Evolutionary conservation across 331 rosid species (phyloP).

Genomic region (Malus hybrid): DNA sequence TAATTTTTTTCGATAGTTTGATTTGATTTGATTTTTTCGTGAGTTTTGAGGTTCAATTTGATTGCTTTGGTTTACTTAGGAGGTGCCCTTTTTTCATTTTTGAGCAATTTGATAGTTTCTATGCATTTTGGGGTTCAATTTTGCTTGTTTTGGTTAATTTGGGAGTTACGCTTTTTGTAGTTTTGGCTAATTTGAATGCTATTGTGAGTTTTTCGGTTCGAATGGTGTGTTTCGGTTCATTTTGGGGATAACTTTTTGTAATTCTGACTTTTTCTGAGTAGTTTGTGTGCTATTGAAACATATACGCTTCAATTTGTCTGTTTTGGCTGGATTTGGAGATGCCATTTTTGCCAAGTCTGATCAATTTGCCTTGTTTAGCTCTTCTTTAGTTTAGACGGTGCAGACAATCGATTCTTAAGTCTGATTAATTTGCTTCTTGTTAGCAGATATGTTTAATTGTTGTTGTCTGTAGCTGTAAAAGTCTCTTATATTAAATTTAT

Average conservation of each 20-base stretch:
- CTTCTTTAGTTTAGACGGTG: background rate
- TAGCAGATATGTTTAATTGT: background rate
- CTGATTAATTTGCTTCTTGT: background rate
- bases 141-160: background rate
- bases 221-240: background rate
- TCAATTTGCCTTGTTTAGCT: background rate
- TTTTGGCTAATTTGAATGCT: background rate
- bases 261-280: background rate
- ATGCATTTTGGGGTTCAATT: background rate
- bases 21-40: background rate
- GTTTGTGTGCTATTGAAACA: background rate
- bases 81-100: background rate
- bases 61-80: background rate
- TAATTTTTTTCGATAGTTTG: background rate
- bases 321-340: background rate
- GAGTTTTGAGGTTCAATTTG: constrained; percentile 1
- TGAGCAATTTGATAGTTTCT: background rate
- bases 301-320: background rate
- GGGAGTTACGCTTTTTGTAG: background rate
- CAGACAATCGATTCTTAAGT: background rate
- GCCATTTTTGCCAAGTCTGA: background rate
- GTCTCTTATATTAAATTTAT: background rate
- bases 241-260: background rate
- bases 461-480: background rate
- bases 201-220: background rate